Base-by-base conservation (phyloP, 495 filamentous ascomycete species). In the Eremomyces bilateralis region DNA sequence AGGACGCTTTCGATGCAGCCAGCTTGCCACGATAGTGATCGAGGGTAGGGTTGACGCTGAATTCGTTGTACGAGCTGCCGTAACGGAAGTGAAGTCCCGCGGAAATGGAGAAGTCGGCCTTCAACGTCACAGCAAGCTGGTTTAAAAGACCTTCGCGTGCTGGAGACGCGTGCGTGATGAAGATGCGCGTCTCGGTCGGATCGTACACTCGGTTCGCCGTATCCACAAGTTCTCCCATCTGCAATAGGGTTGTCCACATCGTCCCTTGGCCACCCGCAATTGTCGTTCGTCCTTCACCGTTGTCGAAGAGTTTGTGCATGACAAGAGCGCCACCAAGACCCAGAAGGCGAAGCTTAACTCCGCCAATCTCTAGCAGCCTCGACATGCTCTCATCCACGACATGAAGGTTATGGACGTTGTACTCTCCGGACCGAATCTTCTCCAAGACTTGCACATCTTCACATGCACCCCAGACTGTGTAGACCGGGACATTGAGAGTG, bases 281-380 rank as follows among this genome's bases (percentile, higher is more conserved):
- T 0, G 90, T 95, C 21, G 90, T 99, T 52, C 83, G 72, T 34
- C 90, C 90, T 48, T 99, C 90, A 20, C 90, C 90, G 46, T 95
- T 99, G 52, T 99, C 90, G 50, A 99, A 99, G 5, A 99, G 70
- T 64, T 99, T 99, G 62, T 99, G 90, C 90, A 99, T 99, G 18
- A 99, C 90, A 0, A 99, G 85, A 0, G 90, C 90, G 44, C 90
- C 88, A 35, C 90, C 90, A 33, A 99, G 57, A 35, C 90, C 90
- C 15, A 99, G 67, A 37, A 99, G 64, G 45, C 90, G 80, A 33
- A 99, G 71, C 69, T 93, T 94, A 15, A 99, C 78, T 38, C 90
- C 88, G 41, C 85, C 88, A 31, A 93, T 65, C 53, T 99, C 90
- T 36, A 99, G 60, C 36, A 95, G 60, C 55, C 88, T 75, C 10